Evolutionary conservation across 2,329 filamentous ascomycete species (phyloP), one percentile per base, ranked within the genome.

Genomic region (Paraconiothyrium sp.): DNA sequence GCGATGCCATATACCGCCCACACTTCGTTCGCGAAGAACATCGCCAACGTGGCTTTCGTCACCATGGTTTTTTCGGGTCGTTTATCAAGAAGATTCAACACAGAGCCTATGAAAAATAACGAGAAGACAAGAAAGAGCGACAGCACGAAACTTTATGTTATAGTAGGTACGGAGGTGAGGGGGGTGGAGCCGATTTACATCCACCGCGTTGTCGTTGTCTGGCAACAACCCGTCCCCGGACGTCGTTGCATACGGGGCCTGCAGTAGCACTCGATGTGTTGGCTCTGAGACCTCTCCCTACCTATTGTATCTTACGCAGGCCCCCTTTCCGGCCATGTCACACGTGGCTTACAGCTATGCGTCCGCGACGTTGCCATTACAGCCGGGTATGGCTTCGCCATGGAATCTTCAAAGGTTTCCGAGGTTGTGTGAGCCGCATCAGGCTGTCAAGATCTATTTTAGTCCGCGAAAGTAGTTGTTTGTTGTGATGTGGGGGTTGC

Each of bases 1-100:
- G 56, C 44, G 13, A 71, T 55, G 5, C 67, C 63, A 59, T 69
- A 70, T 1, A 68, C 65, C 5, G 63, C 58, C 70, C 67, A 71
- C 8, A 70, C 61, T 43, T 67, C 51, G 34, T 48, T 57, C 8
- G 59, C 49, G 16, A 64, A 57, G 11, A 64, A 4, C 65, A 70
- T 68, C 2, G 50, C 39, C 13, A 60, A 24, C 22, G 60, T 8
- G 11, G 27, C 34, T 10, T 16, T 6, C 16, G 2, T 39, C 43
- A 10, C 11, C 20, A 44, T 55, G 27, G 41, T 61, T 10, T 24
- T 16, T 41, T 16, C 3, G 16, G 16, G 6, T 1, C 8, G 16
- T 41, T 16, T 20, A n/a, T 7, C n/a, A 7, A 7, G 7, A 41
- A 41, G 39, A 2, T 16, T n/a, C 39, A 41, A 41, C 39, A 41